Evolutionary conservation across 1,284 basidiomycete genomes (phyloP).

Genomic region (Schizophyllum commune): DNA sequence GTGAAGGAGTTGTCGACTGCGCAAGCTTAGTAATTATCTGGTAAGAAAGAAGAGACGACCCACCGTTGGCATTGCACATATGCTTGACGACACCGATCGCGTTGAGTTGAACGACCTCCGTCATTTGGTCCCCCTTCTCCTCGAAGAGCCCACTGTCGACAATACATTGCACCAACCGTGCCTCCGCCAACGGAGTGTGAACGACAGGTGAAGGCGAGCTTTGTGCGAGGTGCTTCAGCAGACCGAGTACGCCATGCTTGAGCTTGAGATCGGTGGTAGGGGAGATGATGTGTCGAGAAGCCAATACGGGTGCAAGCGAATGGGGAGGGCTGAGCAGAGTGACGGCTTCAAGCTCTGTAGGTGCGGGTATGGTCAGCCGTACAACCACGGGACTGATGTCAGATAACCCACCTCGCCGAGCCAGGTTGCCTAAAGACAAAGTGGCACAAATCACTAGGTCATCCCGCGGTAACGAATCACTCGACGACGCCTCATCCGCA

Average conservation of each 20-base stretch:
- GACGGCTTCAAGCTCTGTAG: constrained; percentile 55
- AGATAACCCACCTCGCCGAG: constrained; percentile 57
- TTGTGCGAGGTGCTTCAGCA: constrained; percentile 82
- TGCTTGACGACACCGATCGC: constrained; percentile 88
- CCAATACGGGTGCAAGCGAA: constrained; percentile 42
- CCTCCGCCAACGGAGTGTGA: constrained; percentile 52
- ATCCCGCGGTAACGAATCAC: constrained; percentile 37
- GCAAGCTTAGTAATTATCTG: constrained; percentile 2
- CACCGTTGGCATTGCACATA: constrained; percentile 72
- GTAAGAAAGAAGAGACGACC: constrained; percentile 19
- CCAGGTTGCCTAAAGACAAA: constrained; percentile 76
- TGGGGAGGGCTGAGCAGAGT: constrained; percentile 52
- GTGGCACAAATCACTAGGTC: constrained; percentile 80
- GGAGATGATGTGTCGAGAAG: constrained; percentile 41
- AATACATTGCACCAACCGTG: constrained; percentile 31
- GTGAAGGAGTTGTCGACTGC: constrained; percentile 63
- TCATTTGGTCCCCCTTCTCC: constrained; percentile 62
- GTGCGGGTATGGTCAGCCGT: background rate
- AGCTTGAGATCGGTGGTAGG: constrained; percentile 64
- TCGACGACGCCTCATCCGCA: constrained; percentile 18
- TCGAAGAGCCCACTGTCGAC: constrained; percentile 70
- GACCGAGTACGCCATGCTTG: constrained; percentile 77
- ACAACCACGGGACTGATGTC: constrained; percentile 3
- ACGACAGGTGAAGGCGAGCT: constrained; percentile 56
- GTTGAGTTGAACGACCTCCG: constrained; percentile 80